phyloP scores from a whole-genome alignment of 345 rosid species.

The Eucalyptus tenuipes region DNA sequence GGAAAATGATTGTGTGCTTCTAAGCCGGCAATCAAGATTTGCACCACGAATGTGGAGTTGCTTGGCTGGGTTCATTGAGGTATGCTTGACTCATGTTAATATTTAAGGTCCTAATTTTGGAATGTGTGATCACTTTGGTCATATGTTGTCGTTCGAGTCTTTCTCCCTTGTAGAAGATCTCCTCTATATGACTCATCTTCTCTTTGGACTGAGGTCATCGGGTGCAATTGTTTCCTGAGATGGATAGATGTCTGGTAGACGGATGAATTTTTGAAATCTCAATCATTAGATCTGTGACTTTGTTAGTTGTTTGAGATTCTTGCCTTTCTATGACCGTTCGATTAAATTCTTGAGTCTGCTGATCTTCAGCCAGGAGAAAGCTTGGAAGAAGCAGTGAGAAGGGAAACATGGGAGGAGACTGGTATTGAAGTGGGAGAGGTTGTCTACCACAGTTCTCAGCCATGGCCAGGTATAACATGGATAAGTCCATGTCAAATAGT shows the following conservation, averaged over 20 bases:
- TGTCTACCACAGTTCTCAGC: constrained; percentile 90
- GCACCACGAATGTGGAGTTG: constrained; percentile 98
- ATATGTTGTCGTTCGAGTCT: background rate
- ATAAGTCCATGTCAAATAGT: background rate
- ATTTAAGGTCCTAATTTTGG: background rate
- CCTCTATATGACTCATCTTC: background rate
- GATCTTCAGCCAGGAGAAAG: constrained; percentile 88
- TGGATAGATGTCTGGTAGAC: background rate
- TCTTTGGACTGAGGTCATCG: background rate
- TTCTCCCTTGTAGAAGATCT: background rate
- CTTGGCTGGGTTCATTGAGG: constrained; percentile 94
- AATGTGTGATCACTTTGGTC: background rate
- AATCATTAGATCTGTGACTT: background rate
- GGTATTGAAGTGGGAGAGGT: constrained; percentile 96
- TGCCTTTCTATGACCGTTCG: background rate
- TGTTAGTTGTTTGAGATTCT: background rate
- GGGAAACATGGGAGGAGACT: constrained; percentile 94
- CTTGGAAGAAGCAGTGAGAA: constrained; percentile 94
- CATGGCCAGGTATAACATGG: constrained; percentile 79
- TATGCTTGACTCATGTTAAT: constrained; percentile 1
- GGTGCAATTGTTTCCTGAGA: background rate
- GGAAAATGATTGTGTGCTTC: constrained; percentile 74
- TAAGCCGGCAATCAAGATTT: constrained; percentile 76
- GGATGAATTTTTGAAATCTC: background rate
- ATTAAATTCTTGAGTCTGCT: background rate